Percentiles rank a stretch among this genome's conserved stretches.
Conservation (phyloP, 768 basidiomycete species). For the Lactarius sanguifluus region DNA sequence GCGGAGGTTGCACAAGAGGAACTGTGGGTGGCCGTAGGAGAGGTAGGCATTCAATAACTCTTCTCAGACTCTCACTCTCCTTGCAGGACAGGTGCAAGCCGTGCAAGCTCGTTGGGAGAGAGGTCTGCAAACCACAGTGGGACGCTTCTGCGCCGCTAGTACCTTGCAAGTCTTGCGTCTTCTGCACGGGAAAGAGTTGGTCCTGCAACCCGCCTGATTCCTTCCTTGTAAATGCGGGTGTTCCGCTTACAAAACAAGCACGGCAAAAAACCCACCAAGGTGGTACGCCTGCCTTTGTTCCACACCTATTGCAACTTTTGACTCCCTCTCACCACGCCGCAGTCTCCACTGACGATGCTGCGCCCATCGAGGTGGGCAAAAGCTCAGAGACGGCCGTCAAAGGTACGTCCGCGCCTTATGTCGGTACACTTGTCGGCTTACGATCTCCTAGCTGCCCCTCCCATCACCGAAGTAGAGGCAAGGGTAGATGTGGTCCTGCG, state of each 20-base stretch:
- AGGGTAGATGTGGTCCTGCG: background rate
- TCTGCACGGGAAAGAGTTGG: background rate
- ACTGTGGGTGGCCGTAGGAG: background rate
- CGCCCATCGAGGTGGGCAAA: background rate
- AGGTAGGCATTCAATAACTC: background rate
- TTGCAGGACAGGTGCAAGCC: background rate
- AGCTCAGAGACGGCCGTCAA: background rate
- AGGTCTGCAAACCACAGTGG: background rate
- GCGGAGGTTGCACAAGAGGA: background rate
- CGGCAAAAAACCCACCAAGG: background rate
- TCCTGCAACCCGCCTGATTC: background rate
- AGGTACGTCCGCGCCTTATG: background rate
- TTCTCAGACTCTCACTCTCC: background rate
- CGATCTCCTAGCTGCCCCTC: background rate
- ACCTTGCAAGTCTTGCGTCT: background rate
- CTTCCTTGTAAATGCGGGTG: background rate
- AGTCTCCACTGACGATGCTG: background rate
- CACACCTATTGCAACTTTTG: background rate
- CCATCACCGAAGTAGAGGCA: background rate
- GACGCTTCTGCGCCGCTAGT: background rate
- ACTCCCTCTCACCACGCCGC: background rate
- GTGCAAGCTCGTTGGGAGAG: background rate
- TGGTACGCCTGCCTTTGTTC: background rate
- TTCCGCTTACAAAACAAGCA: background rate
- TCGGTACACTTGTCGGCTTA: background rate